Percentiles rank a stretch among this genome's conserved stretches.
phyloP scores from a whole-genome alignment of 2,329 filamentous ascomycete genomes.

The Pezicula radicicola region DNA sequence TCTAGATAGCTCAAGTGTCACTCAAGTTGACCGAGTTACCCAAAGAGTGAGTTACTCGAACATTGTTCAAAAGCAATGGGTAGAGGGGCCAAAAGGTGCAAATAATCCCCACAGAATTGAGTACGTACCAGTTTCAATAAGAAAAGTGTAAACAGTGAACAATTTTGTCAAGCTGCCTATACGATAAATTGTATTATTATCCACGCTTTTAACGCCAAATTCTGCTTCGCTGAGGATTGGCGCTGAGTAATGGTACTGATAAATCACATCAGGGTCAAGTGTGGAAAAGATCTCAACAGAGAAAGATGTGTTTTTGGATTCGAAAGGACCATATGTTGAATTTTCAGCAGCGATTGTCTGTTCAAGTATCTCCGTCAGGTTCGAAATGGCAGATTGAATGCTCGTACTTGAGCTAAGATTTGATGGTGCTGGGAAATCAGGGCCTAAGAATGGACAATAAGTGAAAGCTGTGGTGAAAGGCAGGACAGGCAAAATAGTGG shows the following conservation, averaged over 20 bases:
- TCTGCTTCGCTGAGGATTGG: slow-evolving; percentile 23
- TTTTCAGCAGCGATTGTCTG: slow-evolving; percentile 6
- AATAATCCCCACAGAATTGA: too few relatives aligned
- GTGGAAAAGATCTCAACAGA: slow-evolving; percentile 37
- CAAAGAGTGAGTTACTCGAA: too few relatives aligned
- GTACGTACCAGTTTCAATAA: slow-evolving; percentile 33
- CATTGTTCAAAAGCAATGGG: too few relatives aligned
- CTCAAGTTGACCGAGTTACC: too few relatives aligned
- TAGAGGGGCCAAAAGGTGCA: too few relatives aligned
- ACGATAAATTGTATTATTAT: slow-evolving; percentile 37
- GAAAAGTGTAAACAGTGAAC: slow-evolving; percentile 38
- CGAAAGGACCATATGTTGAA: slow-evolving; percentile 10
- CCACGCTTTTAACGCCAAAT: slow-evolving; percentile 31
- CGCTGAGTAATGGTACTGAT: slow-evolving; percentile 33
- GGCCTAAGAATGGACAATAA: slow-evolving; percentile 7
- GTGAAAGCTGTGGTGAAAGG: background rate
- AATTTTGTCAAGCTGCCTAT: slow-evolving; percentile 43
- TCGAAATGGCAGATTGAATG: slow-evolving; percentile 8
- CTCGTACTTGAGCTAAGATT: slow-evolving; percentile 6
- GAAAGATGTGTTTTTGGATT: slow-evolving; percentile 29
- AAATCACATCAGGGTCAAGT: slow-evolving; percentile 27
- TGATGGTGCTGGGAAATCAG: slow-evolving; percentile 8
- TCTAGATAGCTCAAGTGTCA: too few relatives aligned
- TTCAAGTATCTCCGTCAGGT: slow-evolving; percentile 9
- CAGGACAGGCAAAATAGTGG: background rate